A percentile compares a stretch with the other conserved stretches of the same genome.
Conservation (phyloP, 805 yeast species). For the Suhomyces tanzawaensis region DNA sequence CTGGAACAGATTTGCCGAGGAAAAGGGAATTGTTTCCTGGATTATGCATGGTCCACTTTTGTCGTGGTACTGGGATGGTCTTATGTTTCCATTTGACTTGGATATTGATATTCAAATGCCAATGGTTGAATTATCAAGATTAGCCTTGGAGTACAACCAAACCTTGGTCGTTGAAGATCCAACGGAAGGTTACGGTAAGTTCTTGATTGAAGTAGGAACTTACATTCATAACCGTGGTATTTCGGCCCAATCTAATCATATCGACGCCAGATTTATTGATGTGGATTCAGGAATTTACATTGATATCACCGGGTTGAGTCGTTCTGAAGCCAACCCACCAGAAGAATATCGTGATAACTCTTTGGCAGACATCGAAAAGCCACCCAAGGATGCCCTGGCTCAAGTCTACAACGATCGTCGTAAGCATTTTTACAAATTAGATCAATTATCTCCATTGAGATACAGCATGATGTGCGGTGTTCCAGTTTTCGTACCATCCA, state of each 20-base stretch:
- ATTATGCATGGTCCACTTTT: slow-evolving; percentile 62
- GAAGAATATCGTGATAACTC: slow-evolving; percentile 12
- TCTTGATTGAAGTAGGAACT: slow-evolving; percentile 18
- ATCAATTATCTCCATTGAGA: slow-evolving; percentile 18
- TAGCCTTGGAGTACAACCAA: slow-evolving; percentile 47
- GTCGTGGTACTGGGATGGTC: slow-evolving; percentile 63
- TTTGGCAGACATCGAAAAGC: slow-evolving; percentile 11
- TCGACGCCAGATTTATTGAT: slow-evolving; percentile 54
- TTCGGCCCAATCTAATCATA: slow-evolving; percentile 32
- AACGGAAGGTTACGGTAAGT: slow-evolving; percentile 17
- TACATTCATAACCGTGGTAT: slow-evolving; percentile 16
- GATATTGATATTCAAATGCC: slow-evolving; percentile 67
- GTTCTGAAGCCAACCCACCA: slow-evolving; percentile 26
- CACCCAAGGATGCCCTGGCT: slow-evolving; percentile 7
- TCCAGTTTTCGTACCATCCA: slow-evolving; percentile 16
- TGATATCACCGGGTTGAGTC: slow-evolving; percentile 38
- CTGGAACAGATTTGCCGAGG: slow-evolving; percentile 47
- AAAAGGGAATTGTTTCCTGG: slow-evolving; percentile 52
- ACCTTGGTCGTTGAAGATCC: slow-evolving; percentile 44
- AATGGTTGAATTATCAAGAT: slow-evolving; percentile 39
- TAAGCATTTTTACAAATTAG: slow-evolving; percentile 16
- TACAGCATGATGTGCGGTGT: slow-evolving; percentile 18
- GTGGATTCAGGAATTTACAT: slow-evolving; percentile 42
- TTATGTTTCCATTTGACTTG: slow-evolving; percentile 63
- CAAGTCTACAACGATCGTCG: slow-evolving; percentile 18